Base-by-base conservation (phyloP, 768 basidiomycete species). In the Trametes cinnabarina region DNA sequence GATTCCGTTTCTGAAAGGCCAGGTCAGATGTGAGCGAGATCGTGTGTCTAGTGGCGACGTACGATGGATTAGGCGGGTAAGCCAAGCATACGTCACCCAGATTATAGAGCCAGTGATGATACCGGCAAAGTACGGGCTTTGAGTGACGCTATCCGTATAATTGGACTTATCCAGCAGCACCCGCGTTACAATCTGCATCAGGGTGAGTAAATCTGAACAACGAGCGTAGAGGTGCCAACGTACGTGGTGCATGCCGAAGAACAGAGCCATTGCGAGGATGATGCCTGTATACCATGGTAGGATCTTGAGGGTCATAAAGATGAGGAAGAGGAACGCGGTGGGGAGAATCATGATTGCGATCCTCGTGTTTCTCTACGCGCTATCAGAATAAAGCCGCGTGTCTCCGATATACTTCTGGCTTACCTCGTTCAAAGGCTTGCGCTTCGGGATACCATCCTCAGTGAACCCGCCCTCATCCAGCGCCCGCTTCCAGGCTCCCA, bases 161-260 rank as follows among this genome's bases (percentile, higher is more conserved):
- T 83, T 87, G 30, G 83, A 79, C 66, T 88, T 87, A 72, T 92
- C 92, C 43, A 96, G 78, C 5, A 97, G 77, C 6, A 94, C 91
- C 15, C 90, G 88, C 7, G 89, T 91, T 52, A 94, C 90, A 70
- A 90, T 82, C 88, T 89, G 28, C 20, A 58, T 50, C 26, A 12
- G 4, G 32, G 50, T 68, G 56, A 61, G 54, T 61, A 68, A 44
- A 7, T 66, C 43, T n/a, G n/a, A n/a, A n/a, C n/a, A n/a, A 26
- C 34, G 11, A n/a, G 23, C n/a, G 60, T 46, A 19, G 19, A 48
- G 22, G 14, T 12, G 19, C 20, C 19, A 47, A 78, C 88, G 61
- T 71, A 94, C 92, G 67, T 97, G 90, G 67, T 98, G 96, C 90
- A 96, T 91, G 46, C 83, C 90, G 65, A 92, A 96, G 73, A 94